A percentile compares a stretch with the other conserved stretches of the same genome.
Evolutionary conservation across 768 basidiomycete species (phyloP).

Genomic region (Serpula lacrymans): DNA sequence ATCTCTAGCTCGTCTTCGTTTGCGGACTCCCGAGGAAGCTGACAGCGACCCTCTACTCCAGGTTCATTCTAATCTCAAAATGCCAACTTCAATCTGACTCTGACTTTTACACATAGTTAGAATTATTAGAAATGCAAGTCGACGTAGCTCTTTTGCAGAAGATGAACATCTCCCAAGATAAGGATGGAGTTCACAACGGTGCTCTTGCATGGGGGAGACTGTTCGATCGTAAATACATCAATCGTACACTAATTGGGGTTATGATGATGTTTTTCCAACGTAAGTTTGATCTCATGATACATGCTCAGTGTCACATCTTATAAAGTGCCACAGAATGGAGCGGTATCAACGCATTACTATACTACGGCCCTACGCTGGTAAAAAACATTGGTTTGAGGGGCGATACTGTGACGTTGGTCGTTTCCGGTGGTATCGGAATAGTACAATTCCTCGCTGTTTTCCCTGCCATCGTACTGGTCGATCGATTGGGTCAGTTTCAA

Average conservation of each 20-base stretch:
- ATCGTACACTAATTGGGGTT: slow-evolving; percentile 66
- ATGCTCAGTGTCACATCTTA: neutral
- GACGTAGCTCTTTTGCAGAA: slow-evolving; percentile 53
- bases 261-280: slow-evolving; percentile 84
- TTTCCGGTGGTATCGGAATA: slow-evolving; percentile 76
- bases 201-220: slow-evolving; percentile 56
- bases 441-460: slow-evolving; percentile 74
- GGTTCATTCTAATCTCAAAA: slow-evolving; percentile 22
- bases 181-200: slow-evolving; percentile 15
- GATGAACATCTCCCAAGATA: slow-evolving; percentile 13
- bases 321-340: slow-evolving; percentile 62
- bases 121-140: slow-evolving; percentile 74
- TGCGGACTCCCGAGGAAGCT: slow-evolving; percentile 43
- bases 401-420: slow-evolving; percentile 57
- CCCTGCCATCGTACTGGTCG: slow-evolving; percentile 70
- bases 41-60: slow-evolving; percentile 49
- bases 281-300: slow-evolving; percentile 29
- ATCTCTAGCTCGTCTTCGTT: slow-evolving; percentile 52
- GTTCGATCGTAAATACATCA: slow-evolving; percentile 49
- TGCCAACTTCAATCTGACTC: neutral
- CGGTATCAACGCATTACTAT: slow-evolving; percentile 81
- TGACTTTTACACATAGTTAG: slow-evolving; percentile 46
- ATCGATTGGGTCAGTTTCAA: slow-evolving; percentile 48
- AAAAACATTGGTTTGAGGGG: slow-evolving; percentile 59
- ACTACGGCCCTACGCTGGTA: slow-evolving; percentile 77